Conservation (phyloP, 352 stramenopile genomes). For the Phytophthora tubulina region DNA sequence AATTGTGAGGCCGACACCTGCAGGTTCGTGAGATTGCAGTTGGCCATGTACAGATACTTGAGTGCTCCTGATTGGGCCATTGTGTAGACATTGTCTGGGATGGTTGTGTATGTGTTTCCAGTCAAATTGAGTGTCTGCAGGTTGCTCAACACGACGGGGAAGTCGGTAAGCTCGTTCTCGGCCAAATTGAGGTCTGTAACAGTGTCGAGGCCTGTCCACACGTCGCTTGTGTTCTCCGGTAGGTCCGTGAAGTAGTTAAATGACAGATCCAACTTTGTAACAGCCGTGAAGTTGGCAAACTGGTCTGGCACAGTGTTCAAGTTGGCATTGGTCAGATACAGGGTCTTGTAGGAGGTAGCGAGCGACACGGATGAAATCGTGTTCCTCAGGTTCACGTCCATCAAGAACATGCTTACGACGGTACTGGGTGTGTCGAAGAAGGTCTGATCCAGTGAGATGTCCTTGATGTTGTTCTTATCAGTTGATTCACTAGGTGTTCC, state of each 20-base stretch:
- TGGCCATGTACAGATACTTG: slow-evolving; percentile 55
- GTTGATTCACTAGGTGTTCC: slow-evolving; percentile 37
- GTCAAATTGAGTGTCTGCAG: slow-evolving; percentile 57
- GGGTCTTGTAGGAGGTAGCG: slow-evolving; percentile 31
- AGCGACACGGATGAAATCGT: slow-evolving; percentile 47
- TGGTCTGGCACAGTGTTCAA: slow-evolving; percentile 51
- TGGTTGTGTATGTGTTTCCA: slow-evolving; percentile 52
- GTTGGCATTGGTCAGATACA: slow-evolving; percentile 63
- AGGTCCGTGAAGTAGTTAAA: slow-evolving; percentile 64
- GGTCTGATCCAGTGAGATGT: slow-evolving; percentile 55
- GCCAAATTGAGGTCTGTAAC: slow-evolving; percentile 50
- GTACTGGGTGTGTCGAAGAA: slow-evolving; percentile 62
- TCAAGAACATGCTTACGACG: slow-evolving; percentile 48
- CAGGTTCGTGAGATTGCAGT: slow-evolving; percentile 70
- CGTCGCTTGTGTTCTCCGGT: slow-evolving; percentile 39
- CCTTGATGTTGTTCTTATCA: slow-evolving; percentile 52
- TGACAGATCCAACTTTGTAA: slow-evolving; percentile 52
- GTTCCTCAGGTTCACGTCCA: slow-evolving; percentile 48
- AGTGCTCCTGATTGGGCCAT: slow-evolving; percentile 51
- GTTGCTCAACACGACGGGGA: slow-evolving; percentile 45
- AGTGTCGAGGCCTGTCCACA: slow-evolving; percentile 44
- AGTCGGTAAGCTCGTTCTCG: slow-evolving; percentile 56
- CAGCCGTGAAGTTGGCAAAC: slow-evolving; percentile 42
- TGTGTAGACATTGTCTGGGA: slow-evolving; percentile 57
- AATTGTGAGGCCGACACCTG: slow-evolving; percentile 52